A percentile compares a stretch with the other conserved stretches of the same genome.
Evolutionary conservation across 768 basidiomycete genomes (phyloP).

Genomic region (Tephrocybe rancida): DNA sequence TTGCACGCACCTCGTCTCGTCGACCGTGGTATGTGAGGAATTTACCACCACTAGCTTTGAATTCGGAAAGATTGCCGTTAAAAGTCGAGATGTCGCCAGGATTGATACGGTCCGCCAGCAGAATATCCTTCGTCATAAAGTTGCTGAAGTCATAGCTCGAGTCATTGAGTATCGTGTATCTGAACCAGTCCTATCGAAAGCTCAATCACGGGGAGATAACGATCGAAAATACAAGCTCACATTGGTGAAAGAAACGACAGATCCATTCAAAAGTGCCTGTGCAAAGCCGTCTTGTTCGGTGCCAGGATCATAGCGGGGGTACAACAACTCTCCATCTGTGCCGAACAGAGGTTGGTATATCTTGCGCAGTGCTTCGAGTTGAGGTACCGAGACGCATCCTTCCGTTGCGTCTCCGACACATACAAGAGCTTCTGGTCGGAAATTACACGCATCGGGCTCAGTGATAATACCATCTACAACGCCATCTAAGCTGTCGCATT

Average conservation of each 20-base stretch:
- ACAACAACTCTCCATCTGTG: conserved; percentile 3
- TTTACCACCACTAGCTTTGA: conserved; percentile 11
- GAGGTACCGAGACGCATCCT: conserved; percentile 3
- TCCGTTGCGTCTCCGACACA: background rate
- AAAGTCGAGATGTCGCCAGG: conserved; percentile 12
- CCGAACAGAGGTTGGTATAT: conserved; percentile 12
- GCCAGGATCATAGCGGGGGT: conserved; percentile 14
- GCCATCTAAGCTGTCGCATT: conserved; percentile 15
- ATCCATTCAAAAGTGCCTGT: background rate
- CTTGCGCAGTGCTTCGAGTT: conserved; percentile 7
- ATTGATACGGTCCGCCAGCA: conserved; percentile 1
- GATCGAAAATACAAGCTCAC: background rate
- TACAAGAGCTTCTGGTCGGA: conserved; percentile 10
- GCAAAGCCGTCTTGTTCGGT: conserved; percentile 6
- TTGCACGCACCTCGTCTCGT: conserved; percentile 8
- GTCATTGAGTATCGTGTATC: conserved; percentile 10
- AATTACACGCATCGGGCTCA: conserved; percentile 14
- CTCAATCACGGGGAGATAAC: background rate
- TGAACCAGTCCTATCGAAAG: conserved; percentile 14
- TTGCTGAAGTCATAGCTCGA: conserved; percentile 7
- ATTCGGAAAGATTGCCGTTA: conserved; percentile 9
- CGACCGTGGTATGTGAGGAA: conserved; percentile 18
- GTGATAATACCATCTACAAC: conserved; percentile 15
- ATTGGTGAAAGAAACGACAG: background rate
- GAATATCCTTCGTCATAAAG: conserved; percentile 1